These are phyloP conservation scores for Podospora appendiculata DNA, from an alignment of 495 filamentous ascomycete genomes.

Conservation along the genomic window DNA sequence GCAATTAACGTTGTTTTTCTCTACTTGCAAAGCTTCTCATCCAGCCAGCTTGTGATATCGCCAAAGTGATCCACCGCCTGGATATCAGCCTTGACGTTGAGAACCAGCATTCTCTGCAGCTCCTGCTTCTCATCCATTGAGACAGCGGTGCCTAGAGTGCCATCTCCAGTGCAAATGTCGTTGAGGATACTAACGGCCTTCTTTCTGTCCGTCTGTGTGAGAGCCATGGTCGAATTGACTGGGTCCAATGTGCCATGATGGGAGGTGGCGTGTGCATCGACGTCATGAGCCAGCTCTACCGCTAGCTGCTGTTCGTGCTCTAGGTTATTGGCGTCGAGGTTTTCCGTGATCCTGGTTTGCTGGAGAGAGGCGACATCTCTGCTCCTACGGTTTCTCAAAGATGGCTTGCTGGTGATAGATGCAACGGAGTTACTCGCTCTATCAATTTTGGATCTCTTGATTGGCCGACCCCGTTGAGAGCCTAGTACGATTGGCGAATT, in stretches of 20 bases:
- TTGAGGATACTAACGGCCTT: conserved; percentile 55
- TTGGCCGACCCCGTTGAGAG: background rate
- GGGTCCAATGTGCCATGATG: background rate
- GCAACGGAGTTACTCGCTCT: conserved; percentile 2
- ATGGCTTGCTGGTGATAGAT: background rate
- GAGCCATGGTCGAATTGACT: background rate
- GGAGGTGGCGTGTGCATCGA: too few relatives aligned
- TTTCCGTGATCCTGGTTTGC: too few relatives aligned
- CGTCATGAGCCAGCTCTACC: too few relatives aligned
- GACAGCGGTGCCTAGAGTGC: background rate
- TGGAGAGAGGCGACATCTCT: too few relatives aligned
- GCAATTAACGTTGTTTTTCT: too few relatives aligned
- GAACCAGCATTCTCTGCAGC: conserved; percentile 78
- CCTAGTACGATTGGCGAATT: too few relatives aligned
- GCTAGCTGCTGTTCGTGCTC: too few relatives aligned
- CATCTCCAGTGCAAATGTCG: conserved; percentile 18
- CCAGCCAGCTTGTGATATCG: conserved; percentile 59
- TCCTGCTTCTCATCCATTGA: conserved; percentile 49
- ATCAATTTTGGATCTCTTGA: conserved; percentile 3
- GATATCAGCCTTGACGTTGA: conserved; percentile 85
- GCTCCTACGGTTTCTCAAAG: too few relatives aligned
- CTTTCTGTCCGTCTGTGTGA: conserved; percentile 5
- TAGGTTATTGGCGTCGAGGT: too few relatives aligned
- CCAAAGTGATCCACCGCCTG: conserved; percentile 64
- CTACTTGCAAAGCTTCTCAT: conserved; percentile 26